These are phyloP conservation scores for Withania somnifera DNA, from an alignment of 305 asterid species.

Conservation along the genomic window DNA sequence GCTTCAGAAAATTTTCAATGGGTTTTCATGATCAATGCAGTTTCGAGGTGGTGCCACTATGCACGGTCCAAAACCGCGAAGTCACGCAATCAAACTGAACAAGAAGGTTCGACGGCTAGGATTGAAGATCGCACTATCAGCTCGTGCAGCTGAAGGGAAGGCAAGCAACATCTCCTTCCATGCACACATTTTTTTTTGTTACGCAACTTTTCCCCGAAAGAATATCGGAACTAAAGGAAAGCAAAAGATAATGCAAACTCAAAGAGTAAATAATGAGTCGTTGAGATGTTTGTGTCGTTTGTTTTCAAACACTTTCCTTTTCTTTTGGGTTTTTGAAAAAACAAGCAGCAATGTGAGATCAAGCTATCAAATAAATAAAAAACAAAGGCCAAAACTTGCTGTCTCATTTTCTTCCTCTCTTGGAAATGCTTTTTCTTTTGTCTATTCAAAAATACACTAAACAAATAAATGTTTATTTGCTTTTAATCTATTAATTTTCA, in stretches of 20 bases:
- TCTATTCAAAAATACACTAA: neutral
- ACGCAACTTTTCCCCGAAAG: neutral
- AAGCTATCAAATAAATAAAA: neutral
- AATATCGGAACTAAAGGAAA: neutral
- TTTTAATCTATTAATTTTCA: neutral
- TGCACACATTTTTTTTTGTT: neutral
- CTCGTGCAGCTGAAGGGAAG: constrained; percentile 96
- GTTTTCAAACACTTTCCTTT: neutral
- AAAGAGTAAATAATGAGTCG: neutral
- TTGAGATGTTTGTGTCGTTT: neutral
- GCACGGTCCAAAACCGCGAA: constrained; percentile 98
- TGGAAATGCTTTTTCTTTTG: neutral
- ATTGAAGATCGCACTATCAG: constrained; percentile 82
- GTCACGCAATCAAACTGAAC: constrained; percentile 84
- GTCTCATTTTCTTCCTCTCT: neutral
- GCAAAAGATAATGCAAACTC: neutral
- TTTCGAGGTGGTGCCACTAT: constrained; percentile 68
- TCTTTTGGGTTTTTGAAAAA: neutral
- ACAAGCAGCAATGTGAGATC: neutral
- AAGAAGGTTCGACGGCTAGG: constrained; percentile 90
- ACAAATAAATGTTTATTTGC: neutral
- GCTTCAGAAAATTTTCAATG: neutral
- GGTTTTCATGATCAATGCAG: constrained; percentile 28
- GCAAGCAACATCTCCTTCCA: constrained; percentile 30
- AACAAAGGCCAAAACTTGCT: neutral